phyloP scores from a whole-genome alignment of 2,329 filamentous ascomycete genomes.

The Paracamarosporium sp. region DNA sequence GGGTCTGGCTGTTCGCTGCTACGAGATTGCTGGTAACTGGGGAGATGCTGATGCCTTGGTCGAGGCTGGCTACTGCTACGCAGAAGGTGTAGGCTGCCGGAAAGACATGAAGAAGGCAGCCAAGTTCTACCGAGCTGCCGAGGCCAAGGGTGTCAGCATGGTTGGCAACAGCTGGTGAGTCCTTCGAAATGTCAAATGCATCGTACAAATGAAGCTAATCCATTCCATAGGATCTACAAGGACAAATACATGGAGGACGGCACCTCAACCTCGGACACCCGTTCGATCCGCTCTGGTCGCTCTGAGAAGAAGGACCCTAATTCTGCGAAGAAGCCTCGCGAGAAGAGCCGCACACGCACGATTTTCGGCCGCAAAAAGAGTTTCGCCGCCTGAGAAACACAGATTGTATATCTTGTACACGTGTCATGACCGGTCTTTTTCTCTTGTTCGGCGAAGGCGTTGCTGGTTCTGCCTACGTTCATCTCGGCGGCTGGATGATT shows the following conservation, averaged over 20 bases:
- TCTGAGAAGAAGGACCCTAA: constrained; percentile 42
- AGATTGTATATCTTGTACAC: constrained; percentile 28
- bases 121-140: constrained; percentile 86
- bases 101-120: constrained; percentile 96
- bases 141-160: constrained; percentile 95
- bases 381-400: constrained; percentile 25
- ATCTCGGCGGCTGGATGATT: constrained; percentile 23
- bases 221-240: constrained; percentile 83
- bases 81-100: constrained; percentile 90
- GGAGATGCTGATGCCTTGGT: constrained; percentile 93
- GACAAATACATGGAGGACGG: constrained; percentile 78
- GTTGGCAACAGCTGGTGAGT: constrained; percentile 96
- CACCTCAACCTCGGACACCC: constrained; percentile 41
- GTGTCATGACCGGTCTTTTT: constrained; percentile 40
- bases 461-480: constrained; percentile 20
- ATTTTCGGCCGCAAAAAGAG: constrained; percentile 72
- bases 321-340: constrained; percentile 69
- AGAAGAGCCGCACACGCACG: constrained; percentile 77
- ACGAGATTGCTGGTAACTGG: constrained; percentile 95
- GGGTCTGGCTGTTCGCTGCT: constrained; percentile 83
- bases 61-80: constrained; percentile 96
- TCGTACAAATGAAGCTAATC: not conserved
- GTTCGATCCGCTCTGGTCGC: constrained; percentile 58
- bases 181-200: no score
- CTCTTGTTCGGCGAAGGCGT: constrained; percentile 40